A percentile compares a stretch with the other conserved stretches of the same genome.
phyloP scores from a whole-genome alignment of 1,139 yeast genomes.

The Blastobotrys proliferans region DNA sequence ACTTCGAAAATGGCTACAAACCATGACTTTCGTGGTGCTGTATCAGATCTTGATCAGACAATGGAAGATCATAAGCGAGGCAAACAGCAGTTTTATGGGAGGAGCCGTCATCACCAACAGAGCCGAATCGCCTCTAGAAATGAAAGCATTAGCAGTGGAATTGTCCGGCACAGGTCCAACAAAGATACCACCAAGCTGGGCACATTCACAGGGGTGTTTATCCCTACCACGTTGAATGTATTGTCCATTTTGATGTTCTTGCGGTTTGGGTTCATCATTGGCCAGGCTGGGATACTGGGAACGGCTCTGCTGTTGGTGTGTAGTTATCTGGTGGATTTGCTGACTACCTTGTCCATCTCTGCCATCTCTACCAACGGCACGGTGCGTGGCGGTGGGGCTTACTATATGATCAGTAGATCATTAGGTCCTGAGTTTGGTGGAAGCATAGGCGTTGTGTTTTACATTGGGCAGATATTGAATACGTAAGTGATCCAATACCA shows the following conservation, averaged over 20 bases:
- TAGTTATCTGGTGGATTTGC: conserved; percentile 63
- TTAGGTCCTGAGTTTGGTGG: conserved; percentile 85
- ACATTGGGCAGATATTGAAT: conserved; percentile 73
- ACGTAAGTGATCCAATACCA: conserved; percentile 36
- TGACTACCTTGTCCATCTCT: conserved; percentile 68
- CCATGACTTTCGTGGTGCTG: too few relatives aligned
- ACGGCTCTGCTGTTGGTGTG: conserved; percentile 44
- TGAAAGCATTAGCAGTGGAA: too few relatives aligned
- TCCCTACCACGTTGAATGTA: conserved; percentile 74
- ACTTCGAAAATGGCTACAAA: too few relatives aligned
- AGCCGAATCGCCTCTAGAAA: too few relatives aligned
- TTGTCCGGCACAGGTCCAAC: too few relatives aligned
- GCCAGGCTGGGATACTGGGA: conserved; percentile 73
- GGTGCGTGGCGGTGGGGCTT: conserved; percentile 81
- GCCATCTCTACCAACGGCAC: conserved; percentile 84
- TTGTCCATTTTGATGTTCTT: conserved; percentile 74
- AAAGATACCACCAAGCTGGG: too few relatives aligned
- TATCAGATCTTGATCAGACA: too few relatives aligned
- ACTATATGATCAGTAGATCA: conserved; percentile 74
- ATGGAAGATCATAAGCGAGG: background rate
- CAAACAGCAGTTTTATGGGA: conserved; percentile 7
- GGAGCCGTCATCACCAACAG: too few relatives aligned
- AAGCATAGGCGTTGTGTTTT: conserved; percentile 72
- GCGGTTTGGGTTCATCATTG: conserved; percentile 73
- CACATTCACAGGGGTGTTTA: conserved; percentile 49